Base-by-base conservation (phyloP, 176 grass and related monocot species). In the Saccharum spontaneum region DNA sequence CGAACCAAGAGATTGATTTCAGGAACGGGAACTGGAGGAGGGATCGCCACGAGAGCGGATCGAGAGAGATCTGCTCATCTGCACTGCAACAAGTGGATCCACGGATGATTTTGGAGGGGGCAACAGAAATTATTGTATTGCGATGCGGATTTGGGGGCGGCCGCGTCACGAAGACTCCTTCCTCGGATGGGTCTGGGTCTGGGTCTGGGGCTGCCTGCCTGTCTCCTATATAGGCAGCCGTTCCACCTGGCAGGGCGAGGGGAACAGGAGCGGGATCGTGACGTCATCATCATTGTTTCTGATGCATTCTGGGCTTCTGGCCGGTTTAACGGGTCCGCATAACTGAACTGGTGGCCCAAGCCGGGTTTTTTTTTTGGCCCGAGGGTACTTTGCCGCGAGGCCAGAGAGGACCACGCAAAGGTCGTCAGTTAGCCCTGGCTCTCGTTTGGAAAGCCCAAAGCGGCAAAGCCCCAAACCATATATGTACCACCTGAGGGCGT, bases 171-270 rank as follows among this genome's bases (percentile, higher is more conserved):
- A 55, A 55, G 17, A 55, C 49, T 52, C 15, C 16, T 20, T 52
- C 49, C 48, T 14, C 16, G 43, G 10, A 43, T 10, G 41, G 43
- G 43, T 30, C 30, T 68, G 65, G 65, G 33, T 10, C 16, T n/a
- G n/a, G n/a, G n/a, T n/a, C n/a, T 28, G 28, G 28, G 28, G 0
- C 28, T 22, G 34, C 9, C 34, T 24, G 74, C 6, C 10, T 8
- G n/a, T n/a, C n/a, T n/a, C n/a, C n/a, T n/a, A n/a, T n/a, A 43
- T 63, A 78, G 43, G n/a, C 55, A 59, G 55, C 43, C 71, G 14
- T 28, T 22, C 8, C 76, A 79, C 76, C 38, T 79, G 76, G 59
- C 76, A 43, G n/a, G 13, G 55, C 38, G 49, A 52, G 49, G 49
- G 0, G 49, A 48, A 48, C 2, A 13, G 45, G 45, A 50, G 1